These are phyloP conservation scores for Barbarea vulgaris DNA, from an alignment of 345 rosid species.

Conservation along the genomic window DNA sequence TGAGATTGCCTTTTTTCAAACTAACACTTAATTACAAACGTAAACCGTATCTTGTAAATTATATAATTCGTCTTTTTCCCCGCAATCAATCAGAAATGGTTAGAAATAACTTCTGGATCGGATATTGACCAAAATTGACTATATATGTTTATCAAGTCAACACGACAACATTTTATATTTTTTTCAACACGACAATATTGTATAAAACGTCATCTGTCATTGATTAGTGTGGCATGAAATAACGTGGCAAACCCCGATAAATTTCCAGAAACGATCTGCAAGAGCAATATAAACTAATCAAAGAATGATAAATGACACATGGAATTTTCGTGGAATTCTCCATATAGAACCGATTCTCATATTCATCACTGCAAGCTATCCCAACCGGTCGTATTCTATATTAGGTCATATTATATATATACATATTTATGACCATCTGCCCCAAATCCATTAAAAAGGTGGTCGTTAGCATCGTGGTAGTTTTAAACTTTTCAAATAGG, in stretches of 20 bases:
- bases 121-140: background rate
- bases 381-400: constrained; percentile 7
- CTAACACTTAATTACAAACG: background rate
- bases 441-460: background rate
- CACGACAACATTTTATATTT: background rate
- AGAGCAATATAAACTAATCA: too few relatives aligned
- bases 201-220: background rate
- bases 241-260: constrained; percentile 4
- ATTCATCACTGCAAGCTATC: constrained; percentile 16
- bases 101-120: background rate
- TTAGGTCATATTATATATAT: constrained; percentile 12
- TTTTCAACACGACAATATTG: constrained; percentile 17
- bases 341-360: too few relatives aligned
- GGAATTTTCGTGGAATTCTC: too few relatives aligned
- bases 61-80: background rate
- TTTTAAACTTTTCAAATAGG: background rate
- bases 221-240: constrained; percentile 1
- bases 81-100: background rate
- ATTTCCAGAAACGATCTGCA: constrained; percentile 18
- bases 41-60: background rate
- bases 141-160: constrained; percentile 26
- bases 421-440: background rate
- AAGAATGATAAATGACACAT: too few relatives aligned
- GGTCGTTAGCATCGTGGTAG: background rate
- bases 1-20: background rate